Percentiles rank a stretch among this genome's conserved stretches.
Conservation (phyloP, 345 rosid species). For the Eucalyptus marginata region DNA sequence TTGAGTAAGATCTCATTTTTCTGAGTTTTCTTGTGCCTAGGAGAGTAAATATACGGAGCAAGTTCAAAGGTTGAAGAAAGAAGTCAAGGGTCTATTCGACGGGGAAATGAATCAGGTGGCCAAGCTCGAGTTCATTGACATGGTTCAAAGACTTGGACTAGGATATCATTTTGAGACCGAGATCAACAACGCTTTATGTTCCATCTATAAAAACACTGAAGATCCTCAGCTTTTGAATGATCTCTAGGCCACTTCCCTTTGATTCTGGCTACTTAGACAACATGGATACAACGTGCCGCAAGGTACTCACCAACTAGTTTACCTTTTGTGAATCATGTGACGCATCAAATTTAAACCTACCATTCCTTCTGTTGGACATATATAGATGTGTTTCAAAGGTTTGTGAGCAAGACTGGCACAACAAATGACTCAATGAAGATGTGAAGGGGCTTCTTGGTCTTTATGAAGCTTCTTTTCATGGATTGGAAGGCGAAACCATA, state of each 20-base stretch:
- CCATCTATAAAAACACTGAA: not conserved
- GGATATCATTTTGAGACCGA: conserved; percentile 1
- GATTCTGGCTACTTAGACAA: conserved; percentile 1
- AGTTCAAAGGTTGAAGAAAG: not conserved
- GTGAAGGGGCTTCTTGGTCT: conserved; percentile 3
- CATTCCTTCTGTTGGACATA: too few relatives aligned
- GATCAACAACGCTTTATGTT: not conserved
- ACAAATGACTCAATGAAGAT: not conserved
- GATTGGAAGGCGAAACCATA: not conserved
- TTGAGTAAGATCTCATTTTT: not conserved
- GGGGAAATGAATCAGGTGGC: not conserved
- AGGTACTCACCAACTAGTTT: not conserved
- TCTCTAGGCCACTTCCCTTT: not conserved
- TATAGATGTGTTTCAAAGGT: not conserved
- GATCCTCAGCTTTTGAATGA: not conserved
- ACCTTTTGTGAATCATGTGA: not conserved
- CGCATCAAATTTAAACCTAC: not conserved
- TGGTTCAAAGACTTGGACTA: conserved; percentile 1
- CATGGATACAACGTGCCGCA: too few relatives aligned
- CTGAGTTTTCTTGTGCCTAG: not conserved
- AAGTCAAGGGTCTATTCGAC: not conserved
- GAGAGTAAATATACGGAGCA: not conserved
- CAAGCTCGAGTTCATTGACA: not conserved
- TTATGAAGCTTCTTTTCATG: conserved; percentile 9
- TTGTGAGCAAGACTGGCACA: not conserved